Evolutionary conservation across 2,329 filamentous ascomycete genomes (phyloP), one percentile per base, ranked within the genome.

Genomic region (Stagonosporopsis tanaceti): DNA sequence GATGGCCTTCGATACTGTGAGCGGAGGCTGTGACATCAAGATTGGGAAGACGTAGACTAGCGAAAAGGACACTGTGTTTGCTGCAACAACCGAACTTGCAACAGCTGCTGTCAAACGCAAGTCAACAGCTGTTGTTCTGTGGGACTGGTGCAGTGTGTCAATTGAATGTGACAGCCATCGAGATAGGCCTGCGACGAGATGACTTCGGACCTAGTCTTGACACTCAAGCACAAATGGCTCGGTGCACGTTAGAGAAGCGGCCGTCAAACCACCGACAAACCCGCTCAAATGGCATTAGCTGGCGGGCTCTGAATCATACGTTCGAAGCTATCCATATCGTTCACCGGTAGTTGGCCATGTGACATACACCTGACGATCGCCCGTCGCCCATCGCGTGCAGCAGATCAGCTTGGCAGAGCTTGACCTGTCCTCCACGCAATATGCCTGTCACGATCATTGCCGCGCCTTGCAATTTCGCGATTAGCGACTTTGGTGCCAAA

Each of bases 1-100:
- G 1, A 62, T 80, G 57, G 66, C 62, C 15, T 74, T 79, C 34
- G 67, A 68, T 27, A 74, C 70, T 17, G 60, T 70, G 17, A 76
- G 66, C 56, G 73, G 72, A 15, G 64, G 61, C 6, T 72, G 68
- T 50, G 69, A 76, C 40, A 68, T 76, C 34, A 67, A 63, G 45
- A 65, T 76, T 47, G 73, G 74, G 12, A 71, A 47, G 37, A 42
- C 9, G 14, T 47, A 51, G 37, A 12, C 8, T 39, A 20, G 14
- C 4, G 9, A 12, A 39, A 39, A 9, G 17, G 12, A 39, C 9
- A 22, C 17, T 12, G n/a, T 39, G 37, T 39, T 22, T 22, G 37
- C 37, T 20, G 20, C 6, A 4, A 20, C 9, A 14, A 44, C 27
- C 11, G 17, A n/a, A 42, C 9, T 14, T 6, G 27, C 46, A n/a